Conservation (phyloP, 176 grass and related monocot species). For the Poa pratensis region DNA sequence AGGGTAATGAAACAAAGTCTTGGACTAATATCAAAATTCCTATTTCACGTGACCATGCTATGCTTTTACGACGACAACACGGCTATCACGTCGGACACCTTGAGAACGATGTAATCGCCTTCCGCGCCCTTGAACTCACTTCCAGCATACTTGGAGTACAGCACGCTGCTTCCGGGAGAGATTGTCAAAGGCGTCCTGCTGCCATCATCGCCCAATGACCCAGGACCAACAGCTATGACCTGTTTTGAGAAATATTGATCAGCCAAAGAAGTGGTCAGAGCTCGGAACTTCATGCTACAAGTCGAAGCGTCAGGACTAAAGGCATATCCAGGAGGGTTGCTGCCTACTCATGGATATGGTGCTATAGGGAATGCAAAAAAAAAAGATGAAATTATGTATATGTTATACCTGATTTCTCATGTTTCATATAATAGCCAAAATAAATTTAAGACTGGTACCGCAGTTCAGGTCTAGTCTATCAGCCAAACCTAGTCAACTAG, state of each 20-base stretch:
- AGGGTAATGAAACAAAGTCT: background rate
- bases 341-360: background rate
- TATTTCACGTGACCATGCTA: background rate
- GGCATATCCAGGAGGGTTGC: too few species aligned
- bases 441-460: background rate
- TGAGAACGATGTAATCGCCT: slow-evolving; percentile 65
- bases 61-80: slow-evolving; percentile 33
- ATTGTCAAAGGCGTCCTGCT: slow-evolving; percentile 51
- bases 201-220: slow-evolving; percentile 58
- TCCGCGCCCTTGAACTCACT: slow-evolving; percentile 68
- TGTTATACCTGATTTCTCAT: background rate
- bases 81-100: slow-evolving; percentile 61
- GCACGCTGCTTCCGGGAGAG: slow-evolving; percentile 50
- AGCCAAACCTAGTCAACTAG: background rate
- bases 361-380: background rate
- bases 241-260: slow-evolving; percentile 19
- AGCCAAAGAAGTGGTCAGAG: slow-evolving; percentile 8
- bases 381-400: background rate
- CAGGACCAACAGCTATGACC: slow-evolving; percentile 59
- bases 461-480: background rate
- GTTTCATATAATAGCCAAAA: background rate
- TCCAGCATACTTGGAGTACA: slow-evolving; percentile 64
- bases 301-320: background rate
- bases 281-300: background rate
- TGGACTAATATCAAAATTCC: slow-evolving; percentile 47